A percentile compares a stretch with the other conserved stretches of the same genome.
These are phyloP conservation scores for Phanerodontia chrysosporium DNA, from an alignment of 768 basidiomycete genomes.

Conservation along the genomic window DNA sequence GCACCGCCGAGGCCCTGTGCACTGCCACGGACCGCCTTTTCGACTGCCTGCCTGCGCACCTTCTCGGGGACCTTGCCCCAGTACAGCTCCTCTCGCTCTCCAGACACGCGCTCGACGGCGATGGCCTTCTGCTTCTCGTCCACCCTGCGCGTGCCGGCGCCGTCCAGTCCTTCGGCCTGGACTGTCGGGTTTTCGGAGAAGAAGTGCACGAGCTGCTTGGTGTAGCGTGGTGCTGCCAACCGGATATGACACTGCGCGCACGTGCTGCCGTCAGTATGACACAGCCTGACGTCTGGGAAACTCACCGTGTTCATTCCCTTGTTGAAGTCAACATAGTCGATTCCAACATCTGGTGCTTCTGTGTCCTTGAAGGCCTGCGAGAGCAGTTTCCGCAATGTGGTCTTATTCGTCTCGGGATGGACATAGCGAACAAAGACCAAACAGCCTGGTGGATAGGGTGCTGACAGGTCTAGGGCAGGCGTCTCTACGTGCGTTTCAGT, in stretches of 20 bases:
- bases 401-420: conserved; percentile 77
- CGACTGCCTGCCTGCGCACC: conserved; percentile 57
- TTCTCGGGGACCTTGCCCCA: conserved; percentile 81
- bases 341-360: conserved; percentile 24
- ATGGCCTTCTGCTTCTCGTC: conserved; percentile 28
- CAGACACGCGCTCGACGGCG: conserved; percentile 51
- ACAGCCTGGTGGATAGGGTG: conserved; percentile 58
- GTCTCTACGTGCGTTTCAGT: background rate
- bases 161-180: conserved; percentile 56
- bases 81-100: conserved; percentile 65
- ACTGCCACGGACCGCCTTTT: conserved; percentile 32
- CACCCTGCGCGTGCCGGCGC: conserved; percentile 31
- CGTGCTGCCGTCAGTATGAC: no score
- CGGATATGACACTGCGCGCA: conserved; percentile 73
- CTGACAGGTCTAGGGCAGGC: conserved; percentile 4
- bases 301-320: conserved; percentile 74
- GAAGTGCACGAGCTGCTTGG: conserved; percentile 39
- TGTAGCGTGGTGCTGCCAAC: conserved; percentile 47
- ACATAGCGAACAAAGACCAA: conserved; percentile 69
- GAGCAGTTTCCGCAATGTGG: conserved; percentile 63
- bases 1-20: background rate
- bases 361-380: conserved; percentile 33
- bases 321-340: conserved; percentile 79
- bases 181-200: conserved; percentile 34
- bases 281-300: conserved; percentile 2